Conservation (phyloP, 192 early-diverging fungal genomes). For the Entomortierella parvispora region DNA sequence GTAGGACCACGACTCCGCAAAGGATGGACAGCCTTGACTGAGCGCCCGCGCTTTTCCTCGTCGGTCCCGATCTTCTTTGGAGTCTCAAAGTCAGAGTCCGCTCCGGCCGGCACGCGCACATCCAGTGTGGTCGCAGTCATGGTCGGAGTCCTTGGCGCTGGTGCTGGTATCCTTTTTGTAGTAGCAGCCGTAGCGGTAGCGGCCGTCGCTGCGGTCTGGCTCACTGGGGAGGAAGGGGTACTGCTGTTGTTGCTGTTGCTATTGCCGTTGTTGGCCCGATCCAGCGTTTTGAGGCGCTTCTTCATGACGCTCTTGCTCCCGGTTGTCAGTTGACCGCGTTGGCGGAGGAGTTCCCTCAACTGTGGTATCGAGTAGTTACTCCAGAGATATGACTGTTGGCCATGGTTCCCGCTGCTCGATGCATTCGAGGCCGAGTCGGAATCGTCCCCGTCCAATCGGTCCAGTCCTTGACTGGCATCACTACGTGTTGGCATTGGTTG, state of each 20-base stretch:
- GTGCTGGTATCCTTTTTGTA: too few species aligned
- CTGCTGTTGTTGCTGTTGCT: constrained; percentile 5
- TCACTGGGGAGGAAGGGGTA: background rate
- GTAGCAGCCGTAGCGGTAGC: too few species aligned
- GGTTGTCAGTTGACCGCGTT: constrained; percentile 40
- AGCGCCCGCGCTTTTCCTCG: background rate
- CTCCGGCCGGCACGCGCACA: background rate
- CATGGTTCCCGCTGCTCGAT: background rate
- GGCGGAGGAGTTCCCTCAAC: constrained; percentile 34
- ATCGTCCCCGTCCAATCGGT: constrained; percentile 14
- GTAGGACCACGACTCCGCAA: constrained; percentile 22
- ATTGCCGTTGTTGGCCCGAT: constrained; percentile 10
- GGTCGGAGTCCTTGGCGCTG: background rate
- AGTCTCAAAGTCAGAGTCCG: background rate
- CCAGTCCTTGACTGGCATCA: constrained; percentile 13
- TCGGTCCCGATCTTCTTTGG: background rate
- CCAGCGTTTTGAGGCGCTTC: constrained; percentile 33
- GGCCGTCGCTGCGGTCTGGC: too few species aligned
- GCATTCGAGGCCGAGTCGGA: constrained; percentile 28
- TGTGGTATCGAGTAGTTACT: constrained; percentile 42
- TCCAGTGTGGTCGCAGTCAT: too few species aligned
- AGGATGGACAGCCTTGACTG: constrained; percentile 14
- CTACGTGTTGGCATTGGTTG: background rate
- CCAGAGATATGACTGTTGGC: constrained; percentile 32
- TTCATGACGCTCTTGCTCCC: constrained; percentile 33